phyloP scores from a whole-genome alignment of 2,329 filamentous ascomycete genomes.

The Colletotrichum tamarilloi region DNA sequence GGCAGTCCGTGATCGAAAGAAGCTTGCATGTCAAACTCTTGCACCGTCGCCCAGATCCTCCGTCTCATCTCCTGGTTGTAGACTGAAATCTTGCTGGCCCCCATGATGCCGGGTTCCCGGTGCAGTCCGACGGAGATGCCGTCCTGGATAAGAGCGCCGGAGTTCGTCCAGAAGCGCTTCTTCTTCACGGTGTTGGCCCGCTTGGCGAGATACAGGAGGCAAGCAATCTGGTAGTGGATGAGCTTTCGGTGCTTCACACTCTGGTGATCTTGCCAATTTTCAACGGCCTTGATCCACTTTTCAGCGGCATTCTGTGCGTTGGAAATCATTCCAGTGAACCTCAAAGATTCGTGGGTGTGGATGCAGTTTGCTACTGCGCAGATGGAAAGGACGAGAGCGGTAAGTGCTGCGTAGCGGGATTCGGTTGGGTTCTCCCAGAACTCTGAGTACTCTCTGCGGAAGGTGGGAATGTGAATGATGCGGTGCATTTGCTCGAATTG shows the following conservation, averaged over 20 bases:
- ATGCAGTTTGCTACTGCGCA: constrained; percentile 69
- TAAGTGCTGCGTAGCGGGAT: constrained; percentile 63
- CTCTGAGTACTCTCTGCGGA: constrained; percentile 64
- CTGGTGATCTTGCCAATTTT: constrained; percentile 64
- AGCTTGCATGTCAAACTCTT: constrained; percentile 71
- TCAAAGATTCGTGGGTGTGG: constrained; percentile 61
- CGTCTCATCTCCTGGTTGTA: constrained; percentile 73
- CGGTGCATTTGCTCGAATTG: constrained; percentile 67
- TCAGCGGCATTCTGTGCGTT: constrained; percentile 65
- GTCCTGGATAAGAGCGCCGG: constrained; percentile 67
- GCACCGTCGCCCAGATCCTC: constrained; percentile 70
- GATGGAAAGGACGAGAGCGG: constrained; percentile 68
- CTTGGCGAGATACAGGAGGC: constrained; percentile 70
- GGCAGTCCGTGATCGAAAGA: constrained; percentile 71
- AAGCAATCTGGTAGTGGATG: constrained; percentile 70
- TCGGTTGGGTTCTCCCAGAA: constrained; percentile 62
- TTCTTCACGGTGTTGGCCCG: constrained; percentile 73
- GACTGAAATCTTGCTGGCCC: constrained; percentile 62
- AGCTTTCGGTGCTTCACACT: constrained; percentile 71
- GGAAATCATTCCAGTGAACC: constrained; percentile 69
- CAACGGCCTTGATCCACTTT: constrained; percentile 66
- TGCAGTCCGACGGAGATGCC: constrained; percentile 70
- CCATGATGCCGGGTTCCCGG: constrained; percentile 66
- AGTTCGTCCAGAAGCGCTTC: constrained; percentile 71
- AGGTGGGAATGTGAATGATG: constrained; percentile 70